A percentile compares a stretch with the other conserved stretches of the same genome.
phyloP scores from a whole-genome alignment of 495 filamentous ascomycete genomes.

The Aspergillus ellipticus region DNA sequence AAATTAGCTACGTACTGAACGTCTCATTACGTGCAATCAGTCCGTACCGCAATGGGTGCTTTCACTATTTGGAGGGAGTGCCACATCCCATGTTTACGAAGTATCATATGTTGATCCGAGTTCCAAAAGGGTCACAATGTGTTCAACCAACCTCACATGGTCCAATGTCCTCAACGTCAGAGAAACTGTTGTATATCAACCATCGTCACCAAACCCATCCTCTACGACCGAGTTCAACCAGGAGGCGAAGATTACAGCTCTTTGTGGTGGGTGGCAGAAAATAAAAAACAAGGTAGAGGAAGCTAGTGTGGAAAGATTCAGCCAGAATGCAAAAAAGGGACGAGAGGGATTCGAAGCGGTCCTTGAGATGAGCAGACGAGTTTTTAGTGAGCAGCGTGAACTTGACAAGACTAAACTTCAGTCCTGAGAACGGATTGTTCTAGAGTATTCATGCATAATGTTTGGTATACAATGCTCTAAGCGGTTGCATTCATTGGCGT shows the following conservation, averaged over 20 bases:
- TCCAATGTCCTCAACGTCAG: conserved; percentile 81
- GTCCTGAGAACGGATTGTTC: conserved; percentile 14
- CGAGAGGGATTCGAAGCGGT: conserved; percentile 92
- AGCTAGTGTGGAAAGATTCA: conserved; percentile 79
- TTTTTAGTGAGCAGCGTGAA: conserved; percentile 85
- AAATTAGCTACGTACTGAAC: conserved; percentile 80
- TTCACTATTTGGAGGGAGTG: conserved; percentile 66
- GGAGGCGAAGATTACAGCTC: conserved; percentile 84
- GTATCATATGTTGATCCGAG: conserved; percentile 86
- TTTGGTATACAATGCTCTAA: neutral
- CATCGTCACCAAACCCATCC: conserved; percentile 44
- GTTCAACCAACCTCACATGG: conserved; percentile 85
- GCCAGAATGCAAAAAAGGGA: conserved; percentile 84
- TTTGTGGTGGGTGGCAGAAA: conserved; percentile 94
- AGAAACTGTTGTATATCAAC: conserved; percentile 84
- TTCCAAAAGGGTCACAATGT: conserved; percentile 86
- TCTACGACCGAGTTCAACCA: conserved; percentile 77
- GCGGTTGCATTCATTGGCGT: neutral
- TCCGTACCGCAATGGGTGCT: conserved; percentile 82
- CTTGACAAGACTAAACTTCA: conserved; percentile 39
- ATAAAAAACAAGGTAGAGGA: conserved; percentile 93
- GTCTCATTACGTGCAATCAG: conserved; percentile 93
- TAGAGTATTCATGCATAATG: neutral
- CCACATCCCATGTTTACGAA: conserved; percentile 85
- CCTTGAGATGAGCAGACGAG: conserved; percentile 86